These are phyloP conservation scores for Beauveria scarabaeidicola DNA, from an alignment of 2,329 filamentous ascomycete genomes.

Conservation along the genomic window DNA sequence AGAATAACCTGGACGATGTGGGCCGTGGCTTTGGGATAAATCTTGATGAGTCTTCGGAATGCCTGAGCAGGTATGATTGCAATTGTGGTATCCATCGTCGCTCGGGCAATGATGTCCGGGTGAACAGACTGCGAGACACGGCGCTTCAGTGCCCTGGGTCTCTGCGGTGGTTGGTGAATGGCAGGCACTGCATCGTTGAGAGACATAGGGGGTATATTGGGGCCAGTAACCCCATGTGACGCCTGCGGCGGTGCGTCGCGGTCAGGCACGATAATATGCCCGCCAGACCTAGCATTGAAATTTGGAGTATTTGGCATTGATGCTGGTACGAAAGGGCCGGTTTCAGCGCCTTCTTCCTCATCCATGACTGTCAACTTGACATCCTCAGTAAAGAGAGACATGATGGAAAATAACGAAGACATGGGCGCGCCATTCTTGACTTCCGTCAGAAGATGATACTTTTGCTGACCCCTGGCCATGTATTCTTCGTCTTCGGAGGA, in stretches of 20 bases:
- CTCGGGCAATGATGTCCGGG: slow-evolving; percentile 93
- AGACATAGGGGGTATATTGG: slow-evolving; percentile 66
- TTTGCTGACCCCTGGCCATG: slow-evolving; percentile 59
- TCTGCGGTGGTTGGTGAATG: slow-evolving; percentile 18
- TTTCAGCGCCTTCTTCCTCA: slow-evolving; percentile 33
- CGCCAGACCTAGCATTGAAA: slow-evolving; percentile 21
- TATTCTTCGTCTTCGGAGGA: slow-evolving; percentile 61
- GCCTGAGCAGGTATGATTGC: slow-evolving; percentile 96
- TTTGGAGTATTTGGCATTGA: slow-evolving; percentile 34
- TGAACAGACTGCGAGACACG: slow-evolving; percentile 67
- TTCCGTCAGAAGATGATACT: slow-evolving; percentile 91
- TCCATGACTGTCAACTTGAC: slow-evolving; percentile 71
- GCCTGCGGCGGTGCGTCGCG: neutral
- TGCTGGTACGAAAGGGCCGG: slow-evolving; percentile 22
- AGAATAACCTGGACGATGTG: slow-evolving; percentile 98
- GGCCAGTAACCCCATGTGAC: slow-evolving; percentile 11
- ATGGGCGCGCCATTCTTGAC: slow-evolving; percentile 97
- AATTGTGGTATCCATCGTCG: slow-evolving; percentile 93
- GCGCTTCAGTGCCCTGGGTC: slow-evolving; percentile 35
- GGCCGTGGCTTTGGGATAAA: slow-evolving; percentile 92
- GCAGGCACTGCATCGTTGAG: slow-evolving; percentile 43
- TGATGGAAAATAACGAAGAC: slow-evolving; percentile 95
- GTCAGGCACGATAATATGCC: slow-evolving; percentile 5
- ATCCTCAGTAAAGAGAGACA: slow-evolving; percentile 94
- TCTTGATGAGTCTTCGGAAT: slow-evolving; percentile 81